Base-by-base conservation (phyloP, 306 rosid species). In the Nissolia schottii region DNA sequence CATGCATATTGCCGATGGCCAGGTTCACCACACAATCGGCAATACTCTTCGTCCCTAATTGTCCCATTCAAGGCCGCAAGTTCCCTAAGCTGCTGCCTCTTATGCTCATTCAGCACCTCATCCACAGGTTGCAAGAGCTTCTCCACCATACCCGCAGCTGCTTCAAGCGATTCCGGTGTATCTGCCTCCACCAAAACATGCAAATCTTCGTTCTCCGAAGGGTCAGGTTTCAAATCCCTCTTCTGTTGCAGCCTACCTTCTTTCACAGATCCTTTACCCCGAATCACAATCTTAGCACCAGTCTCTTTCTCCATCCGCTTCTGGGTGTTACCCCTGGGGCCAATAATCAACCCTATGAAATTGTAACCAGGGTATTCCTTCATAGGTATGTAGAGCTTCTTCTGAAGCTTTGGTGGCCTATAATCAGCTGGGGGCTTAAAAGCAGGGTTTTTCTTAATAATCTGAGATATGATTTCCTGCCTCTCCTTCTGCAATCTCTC, bases 141-240 rank as follows among this genome's bases (percentile, higher is more conserved):
- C 90, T 91, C 97, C 68, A 94, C 99, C 99, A 94, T 94, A 35
- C 96, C 96, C 0, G 97, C 99, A 0, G 99, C 99, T n/a, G 96
- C 99, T 0, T 94, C 99, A 27, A 91, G 95, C 0, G 99, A 79
- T 3, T 94, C 97, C 62, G 50, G 91, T 0, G 97, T 94, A 0
- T 94, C 99, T 0, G 99, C 99, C 93, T 94, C 99, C 22, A 94
- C 99, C 53, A 94, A 63, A 66, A 94, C 99, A 75, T 94, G 99
- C 87, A 94, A 88, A 72, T 94, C 99, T 57, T 94, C 99, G 43
- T 94, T 94, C 74, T 94, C 99, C 0, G 97, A 90, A 1, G 97
- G 97, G 25, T 94, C 97, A 1, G 93, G 97, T 49, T 91, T 91
- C 79, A 89, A 79, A 74, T 94, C 99, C 81, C 99, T 83, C 88